Evolutionary conservation across 2,329 filamentous ascomycete genomes (phyloP), one percentile per base, ranked within the genome.

Genomic region (Alternaria triticimaculans): DNA sequence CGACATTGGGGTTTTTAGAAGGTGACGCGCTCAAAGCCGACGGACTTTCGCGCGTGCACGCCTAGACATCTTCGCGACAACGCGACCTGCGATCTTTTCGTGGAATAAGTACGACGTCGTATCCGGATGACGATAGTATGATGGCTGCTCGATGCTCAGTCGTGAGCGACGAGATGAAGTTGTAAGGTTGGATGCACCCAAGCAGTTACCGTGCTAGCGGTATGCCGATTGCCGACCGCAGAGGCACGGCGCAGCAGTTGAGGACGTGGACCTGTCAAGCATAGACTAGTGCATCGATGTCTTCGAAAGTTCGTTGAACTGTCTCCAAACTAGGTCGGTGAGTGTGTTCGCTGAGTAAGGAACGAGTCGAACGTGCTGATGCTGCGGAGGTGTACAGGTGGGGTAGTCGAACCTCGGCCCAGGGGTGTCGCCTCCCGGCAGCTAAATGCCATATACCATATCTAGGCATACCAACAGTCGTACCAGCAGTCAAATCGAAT

Each of bases 391-490:
- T 41, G 30, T 41, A 23, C 14, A 58, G 15, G 62, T 67, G 62
- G 66, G 60, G 63, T 66, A 61, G 43, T 33, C 28, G 45, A 58
- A 65, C 66, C 66, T 69, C 66, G 66, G 64, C 41, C 43, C 58
- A 63, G 49, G 48, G 49, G 11, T 59, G 23, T 28, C 21, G 50
- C 49, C 58, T 49, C 33, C 18, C 14, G 15, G 26, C 6, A 33
- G 46, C 41, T 46, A 50, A 15, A 1, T 30, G 23, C 30, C 9
- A 26, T 46, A 18, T n/a, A 18, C 26, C 15, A 14, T 41, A 45
- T 25, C 30, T 12, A 41, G 12, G 4, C 30, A 23, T 53, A 9
- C 14, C 30, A 23, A 12, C 20, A 6, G 15, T 33, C 9, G 2
- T 53, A 9, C 14, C 30, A 23, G 8, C 20, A 6, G 15, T 33